A percentile compares a stretch with the other conserved stretches of the same genome.
Conservation (phyloP, 306 rosid genomes). For the Malus fusca region DNA sequence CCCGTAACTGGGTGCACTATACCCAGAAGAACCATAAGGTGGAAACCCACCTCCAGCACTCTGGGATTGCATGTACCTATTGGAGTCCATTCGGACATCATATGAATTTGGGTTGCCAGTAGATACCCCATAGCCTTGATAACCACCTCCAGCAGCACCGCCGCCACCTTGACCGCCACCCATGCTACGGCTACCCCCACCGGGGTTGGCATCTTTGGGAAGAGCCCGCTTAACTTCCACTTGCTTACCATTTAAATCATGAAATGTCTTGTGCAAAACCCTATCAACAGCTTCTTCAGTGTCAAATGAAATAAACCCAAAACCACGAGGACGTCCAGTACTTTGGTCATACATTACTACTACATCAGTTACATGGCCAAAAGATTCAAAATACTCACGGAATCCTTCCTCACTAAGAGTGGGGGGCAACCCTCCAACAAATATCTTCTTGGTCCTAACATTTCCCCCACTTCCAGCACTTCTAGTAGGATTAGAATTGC, state of each 20-base stretch:
- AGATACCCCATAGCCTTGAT: slow-evolving; percentile 81
- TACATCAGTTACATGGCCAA: slow-evolving; percentile 86
- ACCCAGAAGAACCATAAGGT: slow-evolving; percentile 85
- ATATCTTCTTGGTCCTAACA: slow-evolving; percentile 85
- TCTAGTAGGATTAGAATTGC: slow-evolving; percentile 56
- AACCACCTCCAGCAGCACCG: slow-evolving; percentile 63
- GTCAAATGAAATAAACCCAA: slow-evolving; percentile 95
- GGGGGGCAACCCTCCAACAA: slow-evolving; percentile 97
- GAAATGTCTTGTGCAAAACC: slow-evolving; percentile 91
- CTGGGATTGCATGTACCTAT: slow-evolving; percentile 86
- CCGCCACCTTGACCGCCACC: slow-evolving; percentile 49
- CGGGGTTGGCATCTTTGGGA: slow-evolving; percentile 96
- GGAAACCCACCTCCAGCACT: slow-evolving; percentile 76
- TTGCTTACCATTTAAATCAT: slow-evolving; percentile 93
- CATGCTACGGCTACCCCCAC: slow-evolving; percentile 74
- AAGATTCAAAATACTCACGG: slow-evolving; percentile 76
- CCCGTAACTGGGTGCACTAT: slow-evolving; percentile 65
- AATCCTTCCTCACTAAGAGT: slow-evolving; percentile 81
- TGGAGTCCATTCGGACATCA: slow-evolving; percentile 87
- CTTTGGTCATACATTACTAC: slow-evolving; percentile 97
- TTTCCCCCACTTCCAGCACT: slow-evolving; percentile 75
- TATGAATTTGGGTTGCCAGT: slow-evolving; percentile 78
- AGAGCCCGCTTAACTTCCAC: slow-evolving; percentile 99
- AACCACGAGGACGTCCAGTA: slow-evolving; percentile 96
- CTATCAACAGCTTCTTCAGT: slow-evolving; percentile 83